Evolutionary conservation across 1,139 yeast species (phyloP), one percentile per base, ranked within the genome.

Genomic region (Geotrichum histeridarum): DNA sequence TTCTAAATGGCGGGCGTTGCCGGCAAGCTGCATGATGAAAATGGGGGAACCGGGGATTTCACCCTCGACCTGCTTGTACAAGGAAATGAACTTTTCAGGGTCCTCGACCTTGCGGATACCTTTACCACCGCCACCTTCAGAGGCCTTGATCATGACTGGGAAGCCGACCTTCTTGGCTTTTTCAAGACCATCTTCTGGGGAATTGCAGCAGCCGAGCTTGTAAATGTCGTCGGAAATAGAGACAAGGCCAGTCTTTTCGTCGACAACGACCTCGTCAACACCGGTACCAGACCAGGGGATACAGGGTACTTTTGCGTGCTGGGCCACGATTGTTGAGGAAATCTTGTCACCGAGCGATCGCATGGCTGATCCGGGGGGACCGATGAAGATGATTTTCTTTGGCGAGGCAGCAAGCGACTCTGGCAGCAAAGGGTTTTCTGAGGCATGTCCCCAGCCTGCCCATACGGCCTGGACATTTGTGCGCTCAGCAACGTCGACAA

Each of bases 401-500:
- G 91, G 90, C 15, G 96, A 88, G 31, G 86, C 85, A 18, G 98
- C 97, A 70, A 93, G 78, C 70, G 80, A 83, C 73, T 93, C 99
- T 44, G 99, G 99, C 62, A 93, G 81, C 56, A 77, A 73, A 15
- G 99, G 99, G 74, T 94, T 93, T 75, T 93, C 99, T 18, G 96
- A 88, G 42, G 99, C 99, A 70, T 94, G 99, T 64, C 99, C 99
- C 98, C 98, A 74, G 64, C 99, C 99, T 36, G 99, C 99, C 99
- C 99, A 93, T 57, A 93, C 99, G 31, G 99, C 99, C 70, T 93
- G 96, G 56, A 87, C 98, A 62, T 89, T 82, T 51, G 96, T 85
- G 75, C 97, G 85, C 75, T 93, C 99, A 42, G 99, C 99, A 55
- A 93, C 78, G 67, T 93, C 99, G 51, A 93, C 97, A 72, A 93